Percentiles rank a stretch among this genome's conserved stretches.
phyloP scores from a whole-genome alignment of 2,329 filamentous ascomycete species.

The Fusarium lyarnte region DNA sequence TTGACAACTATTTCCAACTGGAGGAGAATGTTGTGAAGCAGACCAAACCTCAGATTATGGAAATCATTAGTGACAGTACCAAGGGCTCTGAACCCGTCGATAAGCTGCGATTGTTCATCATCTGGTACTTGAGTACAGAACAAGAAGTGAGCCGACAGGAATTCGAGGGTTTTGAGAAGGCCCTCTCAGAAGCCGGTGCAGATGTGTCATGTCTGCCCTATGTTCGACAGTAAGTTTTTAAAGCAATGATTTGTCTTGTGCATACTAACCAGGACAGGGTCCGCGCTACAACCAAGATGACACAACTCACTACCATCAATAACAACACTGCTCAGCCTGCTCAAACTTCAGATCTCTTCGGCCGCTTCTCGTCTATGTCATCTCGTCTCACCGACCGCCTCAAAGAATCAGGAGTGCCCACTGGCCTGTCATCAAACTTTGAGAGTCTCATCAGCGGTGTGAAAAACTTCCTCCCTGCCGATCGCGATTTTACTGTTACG shows the following conservation, averaged over 20 bases:
- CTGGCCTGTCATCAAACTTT: constrained; percentile 78
- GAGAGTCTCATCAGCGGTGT: constrained; percentile 95
- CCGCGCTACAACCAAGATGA: constrained; percentile 96
- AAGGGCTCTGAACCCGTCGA: constrained; percentile 88
- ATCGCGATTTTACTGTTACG: constrained; percentile 94
- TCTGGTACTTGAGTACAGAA: constrained; percentile 96
- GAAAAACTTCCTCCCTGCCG: constrained; percentile 96
- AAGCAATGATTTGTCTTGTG: background rate
- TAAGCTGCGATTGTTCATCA: constrained; percentile 93
- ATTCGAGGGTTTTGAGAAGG: constrained; percentile 86
- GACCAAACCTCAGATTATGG: constrained; percentile 86
- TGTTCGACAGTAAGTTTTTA: constrained; percentile 75
- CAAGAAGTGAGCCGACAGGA: constrained; percentile 85
- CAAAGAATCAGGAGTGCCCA: constrained; percentile 85
- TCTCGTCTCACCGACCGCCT: constrained; percentile 92
- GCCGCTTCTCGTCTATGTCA: constrained; percentile 90
- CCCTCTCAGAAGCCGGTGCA: constrained; percentile 77
- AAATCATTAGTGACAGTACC: constrained; percentile 80
- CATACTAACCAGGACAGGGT: constrained; percentile 64
- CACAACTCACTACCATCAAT: constrained; percentile 92
- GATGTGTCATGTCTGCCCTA: constrained; percentile 85
- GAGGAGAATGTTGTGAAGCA: constrained; percentile 95
- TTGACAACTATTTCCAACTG: constrained; percentile 95
- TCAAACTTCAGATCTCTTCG: constrained; percentile 81
- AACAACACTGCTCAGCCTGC: constrained; percentile 72